Conservation (phyloP, 768 basidiomycete species). For the Tylopilus intermedius region DNA sequence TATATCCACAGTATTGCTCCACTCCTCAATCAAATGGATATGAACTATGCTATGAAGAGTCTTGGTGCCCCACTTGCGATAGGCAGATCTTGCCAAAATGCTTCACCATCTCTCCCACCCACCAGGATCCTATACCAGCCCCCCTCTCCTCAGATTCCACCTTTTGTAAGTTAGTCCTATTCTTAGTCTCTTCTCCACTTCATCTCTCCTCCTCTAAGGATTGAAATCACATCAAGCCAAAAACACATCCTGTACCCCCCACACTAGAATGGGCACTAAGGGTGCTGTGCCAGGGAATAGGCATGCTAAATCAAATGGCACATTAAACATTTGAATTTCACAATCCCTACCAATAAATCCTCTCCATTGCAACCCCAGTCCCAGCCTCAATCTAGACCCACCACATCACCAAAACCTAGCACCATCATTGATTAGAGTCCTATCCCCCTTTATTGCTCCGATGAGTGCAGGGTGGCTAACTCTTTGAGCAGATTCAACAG, state of each 20-base stretch:
- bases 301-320: constrained; percentile 54
- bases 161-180: constrained; percentile 32
- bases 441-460: constrained; percentile 81
- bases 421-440: constrained; percentile 76
- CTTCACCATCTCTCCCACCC: constrained; percentile 36
- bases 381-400: constrained; percentile 21
- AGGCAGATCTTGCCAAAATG: constrained; percentile 79
- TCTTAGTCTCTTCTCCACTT: constrained; percentile 1
- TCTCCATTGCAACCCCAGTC: constrained; percentile 19
- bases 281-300: constrained; percentile 62
- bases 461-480: constrained; percentile 66
- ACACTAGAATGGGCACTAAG: constrained; percentile 33
- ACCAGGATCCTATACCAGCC: constrained; percentile 19
- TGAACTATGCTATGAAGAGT: constrained; percentile 57
- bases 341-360: constrained; percentile 18
- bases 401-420: constrained; percentile 46
- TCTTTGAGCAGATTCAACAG: constrained; percentile 38
- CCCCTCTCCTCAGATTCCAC: constrained; percentile 36
- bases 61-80: constrained; percentile 80
- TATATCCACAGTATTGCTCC: constrained; percentile 4
- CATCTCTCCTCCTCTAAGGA: constrained; percentile 12
- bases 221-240: constrained; percentile 28
- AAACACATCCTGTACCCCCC: constrained; percentile 25
- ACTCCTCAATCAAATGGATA: constrained; percentile 25
- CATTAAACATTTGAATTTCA: constrained; percentile 39